Evolutionary conservation across 192 early-diverging fungal genomes (phyloP), one percentile per base, ranked within the genome.

Genomic region (Glomus cerebriforme): DNA sequence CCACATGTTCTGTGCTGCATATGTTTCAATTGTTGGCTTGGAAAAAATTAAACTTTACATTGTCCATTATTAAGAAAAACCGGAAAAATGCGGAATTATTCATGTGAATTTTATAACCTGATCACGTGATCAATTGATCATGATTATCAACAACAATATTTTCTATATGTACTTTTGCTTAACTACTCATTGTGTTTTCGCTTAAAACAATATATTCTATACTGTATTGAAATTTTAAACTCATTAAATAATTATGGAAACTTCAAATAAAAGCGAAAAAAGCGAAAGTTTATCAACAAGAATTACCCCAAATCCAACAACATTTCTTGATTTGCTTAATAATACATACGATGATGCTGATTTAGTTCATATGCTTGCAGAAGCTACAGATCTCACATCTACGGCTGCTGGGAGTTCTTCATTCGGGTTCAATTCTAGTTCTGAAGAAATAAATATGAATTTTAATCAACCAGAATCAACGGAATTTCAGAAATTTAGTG

Each of bases 291-390:
- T 43, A 43, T 10, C 39, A 37, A 37, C 37, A 12, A 43, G 39
- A 27, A 63, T 1, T 12, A 63, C 24, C 7, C n/a, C 27, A 3
- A 63, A 27, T 26, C 69, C 69, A 6, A 71, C 39, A 4, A 71
- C 69, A 1, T 71, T 71, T 45, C 69, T 71, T 2, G 69, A 71
- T 27, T 17, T 71, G 6, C 69, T 71, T 71, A 71, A 71, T 26
- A 71, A 47, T 47, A 71, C 69, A 13, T 47, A 47, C 13, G 69
- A 71, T 45, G 69, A 71, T 24, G 69, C 69, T 2, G 69, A 71
- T 24, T 26, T 71, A 29, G 69, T 71, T 24, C 69, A 71, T 26
- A 27, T 71, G 69, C 24, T 47, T 19, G 69, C 69, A 27, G 39
- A 71, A 68, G 32, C 66, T 22, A n/a, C 66, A 8, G 69, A 49